Percentiles rank a stretch among this genome's conserved stretches.
Conservation (phyloP, 148 eudicot species). For the Spergularia bocconei region DNA sequence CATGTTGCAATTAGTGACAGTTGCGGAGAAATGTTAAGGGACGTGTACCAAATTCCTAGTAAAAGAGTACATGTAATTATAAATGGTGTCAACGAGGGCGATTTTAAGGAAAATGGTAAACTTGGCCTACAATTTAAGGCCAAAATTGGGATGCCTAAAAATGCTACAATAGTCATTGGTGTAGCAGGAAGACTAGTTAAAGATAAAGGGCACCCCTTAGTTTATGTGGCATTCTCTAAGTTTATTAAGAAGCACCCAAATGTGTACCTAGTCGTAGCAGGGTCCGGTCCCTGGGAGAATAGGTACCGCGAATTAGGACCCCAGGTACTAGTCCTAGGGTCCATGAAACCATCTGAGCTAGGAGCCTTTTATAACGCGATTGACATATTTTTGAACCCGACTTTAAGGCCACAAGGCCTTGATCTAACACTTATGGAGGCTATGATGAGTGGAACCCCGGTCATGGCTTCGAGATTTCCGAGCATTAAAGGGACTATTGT, state of each 20-base stretch:
- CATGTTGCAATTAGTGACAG: constrained; percentile 87
- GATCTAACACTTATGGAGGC: constrained; percentile 85
- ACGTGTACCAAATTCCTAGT: constrained; percentile 58
- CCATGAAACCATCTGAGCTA: constrained; percentile 70
- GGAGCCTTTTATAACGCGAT: constrained; percentile 67
- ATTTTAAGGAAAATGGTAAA: constrained; percentile 39
- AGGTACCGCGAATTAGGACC: constrained; percentile 69
- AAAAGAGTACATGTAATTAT: constrained; percentile 71
- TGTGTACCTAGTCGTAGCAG: constrained; percentile 66
- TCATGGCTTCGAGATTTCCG: constrained; percentile 79
- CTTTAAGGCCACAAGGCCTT: constrained; percentile 76
- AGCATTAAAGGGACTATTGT: constrained; percentile 84
- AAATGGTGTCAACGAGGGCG: constrained; percentile 65
- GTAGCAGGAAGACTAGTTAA: constrained; percentile 74
- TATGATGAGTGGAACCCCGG: constrained; percentile 79
- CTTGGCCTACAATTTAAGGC: constrained; percentile 51
- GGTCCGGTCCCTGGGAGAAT: constrained; percentile 78
- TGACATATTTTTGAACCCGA: constrained; percentile 78
- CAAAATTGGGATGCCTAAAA: constrained; percentile 51
- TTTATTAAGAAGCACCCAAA: constrained; percentile 40
- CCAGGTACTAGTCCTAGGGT: constrained; percentile 64
- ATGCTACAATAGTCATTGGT: constrained; percentile 64
- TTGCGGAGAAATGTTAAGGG: constrained; percentile 65
- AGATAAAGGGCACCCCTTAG: constrained; percentile 76
- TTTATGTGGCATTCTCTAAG: constrained; percentile 50